Evolutionary conservation across 23 red algal genomes (phyloP), one percentile per base, ranked within the genome.

Genomic region (Pyropia haitanensis): DNA sequence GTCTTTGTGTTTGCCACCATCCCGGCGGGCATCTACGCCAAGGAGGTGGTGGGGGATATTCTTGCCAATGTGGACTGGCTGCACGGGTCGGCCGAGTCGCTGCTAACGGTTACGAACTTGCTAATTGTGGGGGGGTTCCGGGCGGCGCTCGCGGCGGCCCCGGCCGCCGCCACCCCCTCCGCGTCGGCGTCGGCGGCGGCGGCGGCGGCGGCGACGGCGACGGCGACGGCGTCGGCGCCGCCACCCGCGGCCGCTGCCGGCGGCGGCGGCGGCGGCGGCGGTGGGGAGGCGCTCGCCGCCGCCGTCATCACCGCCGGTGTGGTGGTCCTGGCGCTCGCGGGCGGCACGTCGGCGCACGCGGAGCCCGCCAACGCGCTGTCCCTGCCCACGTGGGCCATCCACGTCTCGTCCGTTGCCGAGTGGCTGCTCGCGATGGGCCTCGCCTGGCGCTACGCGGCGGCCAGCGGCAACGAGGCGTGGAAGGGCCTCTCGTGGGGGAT

Each of bases 51-150:
- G 29, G 53, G 78, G 33, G 90, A 87, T 46, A 87, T 87, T 30
- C 75, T 95, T 3, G 90, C 90, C 49, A 95, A 95, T 62, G 72
- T 95, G 66, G 90, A 95, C 65, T 95, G 75, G 65, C 61, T 95
- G 27, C 90, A 95, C 67, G 90, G 90, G 2, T 71, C 63, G 46
- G 90, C 90, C 20, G 90, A 95, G 75, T 87, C 81, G 26, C 61
- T 95, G 17, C 71, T 95, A 12, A 81, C 74, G 2, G 72, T 95
- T 18, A 95, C 90, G 2, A 95, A 95, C 57, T 27, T 95, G 12
- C 72, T 86, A 22, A 81, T 95, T 77, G 63, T 82, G 1, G 58
- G 81, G 10, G 90, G 90, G 27, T 77, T 95, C 53, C 68, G 78
- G 26, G 31, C 67, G 18, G 31, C 39, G 28, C 49, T 69, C 23